These are phyloP conservation scores for Saccharomycopsis sp. DNA, from an alignment of 805 yeast genomes.

Conservation along the genomic window DNA sequence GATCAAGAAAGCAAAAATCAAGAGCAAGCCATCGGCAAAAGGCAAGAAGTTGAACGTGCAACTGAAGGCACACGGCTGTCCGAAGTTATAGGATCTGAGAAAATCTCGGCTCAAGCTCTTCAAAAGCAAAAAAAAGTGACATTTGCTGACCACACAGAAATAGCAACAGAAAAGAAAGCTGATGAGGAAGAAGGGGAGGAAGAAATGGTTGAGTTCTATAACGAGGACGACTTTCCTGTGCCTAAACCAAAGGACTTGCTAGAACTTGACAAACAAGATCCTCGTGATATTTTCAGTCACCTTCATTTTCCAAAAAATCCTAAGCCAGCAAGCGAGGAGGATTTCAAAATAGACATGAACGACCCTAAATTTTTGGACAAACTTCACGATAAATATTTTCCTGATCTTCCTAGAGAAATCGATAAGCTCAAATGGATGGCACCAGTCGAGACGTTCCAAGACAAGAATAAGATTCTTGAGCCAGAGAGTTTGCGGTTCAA, in stretches of 20 bases:
- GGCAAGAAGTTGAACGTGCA: constrained; percentile 12
- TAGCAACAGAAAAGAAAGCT: constrained; percentile 9
- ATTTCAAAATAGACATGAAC: constrained; percentile 46
- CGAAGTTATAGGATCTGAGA: too few species aligned
- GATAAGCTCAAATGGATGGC: constrained; percentile 90
- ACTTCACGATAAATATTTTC: constrained; percentile 78
- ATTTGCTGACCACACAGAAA: not conserved
- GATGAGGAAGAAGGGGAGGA: constrained; percentile 24
- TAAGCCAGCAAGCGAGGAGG: constrained; percentile 27
- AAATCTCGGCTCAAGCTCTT: not conserved
- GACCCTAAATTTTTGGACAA: constrained; percentile 77
- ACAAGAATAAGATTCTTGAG: constrained; percentile 36
- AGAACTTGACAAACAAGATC: constrained; percentile 38
- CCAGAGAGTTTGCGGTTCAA: constrained; percentile 73
- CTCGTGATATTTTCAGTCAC: constrained; percentile 35
- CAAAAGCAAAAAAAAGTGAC: constrained; percentile 2
- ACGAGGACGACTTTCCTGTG: constrained; percentile 22
- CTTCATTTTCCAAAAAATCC: constrained; percentile 64
- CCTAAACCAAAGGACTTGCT: constrained; percentile 27
- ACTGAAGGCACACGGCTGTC: too few species aligned
- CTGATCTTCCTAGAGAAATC: constrained; percentile 80
- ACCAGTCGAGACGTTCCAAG: constrained; percentile 41
- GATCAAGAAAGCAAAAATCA: constrained; percentile 14
- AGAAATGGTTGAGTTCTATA: constrained; percentile 27
- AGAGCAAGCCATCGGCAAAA: constrained; percentile 4